Evolutionary conservation across 176 grass and related monocot species (phyloP).

Genomic region (Paspalum notatum): DNA sequence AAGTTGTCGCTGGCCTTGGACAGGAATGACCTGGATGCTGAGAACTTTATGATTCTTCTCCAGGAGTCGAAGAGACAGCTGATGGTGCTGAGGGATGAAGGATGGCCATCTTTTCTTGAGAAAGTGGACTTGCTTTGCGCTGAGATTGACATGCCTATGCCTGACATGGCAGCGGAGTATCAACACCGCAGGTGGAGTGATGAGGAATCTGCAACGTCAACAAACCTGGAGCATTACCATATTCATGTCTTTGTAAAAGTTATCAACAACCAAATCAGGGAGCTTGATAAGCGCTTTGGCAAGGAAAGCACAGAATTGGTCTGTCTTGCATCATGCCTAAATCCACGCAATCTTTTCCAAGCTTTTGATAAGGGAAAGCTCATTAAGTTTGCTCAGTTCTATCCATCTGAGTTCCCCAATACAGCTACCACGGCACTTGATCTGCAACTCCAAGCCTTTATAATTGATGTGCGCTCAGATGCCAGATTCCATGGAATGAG

Average conservation of each 20-base stretch:
- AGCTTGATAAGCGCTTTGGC: conserved; percentile 23
- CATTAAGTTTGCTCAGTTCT: conserved; percentile 17
- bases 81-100: conserved; percentile 32
- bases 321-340: conserved; percentile 25
- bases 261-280: conserved; percentile 26
- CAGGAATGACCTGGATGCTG: background rate
- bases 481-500: conserved; percentile 22
- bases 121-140: conserved; percentile 13
- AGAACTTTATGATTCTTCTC: conserved; percentile 30
- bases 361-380: conserved; percentile 47
- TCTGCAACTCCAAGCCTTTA: conserved; percentile 32
- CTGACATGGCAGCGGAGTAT: conserved; percentile 6
- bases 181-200: background rate
- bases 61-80: conserved; percentile 18
- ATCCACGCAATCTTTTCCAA: conserved; percentile 32
- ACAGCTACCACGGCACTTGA: background rate
- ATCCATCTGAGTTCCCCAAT: conserved; percentile 31
- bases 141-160: conserved; percentile 4
- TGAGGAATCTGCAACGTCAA: background rate
- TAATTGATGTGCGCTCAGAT: conserved; percentile 23
- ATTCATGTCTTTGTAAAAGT: conserved; percentile 30
- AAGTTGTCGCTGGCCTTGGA: conserved; percentile 37
- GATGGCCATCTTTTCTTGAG: conserved; percentile 38
- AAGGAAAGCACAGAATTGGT: background rate
- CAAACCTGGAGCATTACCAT: conserved; percentile 34